Evolutionary conservation across 768 basidiomycete species (phyloP).

Genomic region (Boletus rubroflammeus): DNA sequence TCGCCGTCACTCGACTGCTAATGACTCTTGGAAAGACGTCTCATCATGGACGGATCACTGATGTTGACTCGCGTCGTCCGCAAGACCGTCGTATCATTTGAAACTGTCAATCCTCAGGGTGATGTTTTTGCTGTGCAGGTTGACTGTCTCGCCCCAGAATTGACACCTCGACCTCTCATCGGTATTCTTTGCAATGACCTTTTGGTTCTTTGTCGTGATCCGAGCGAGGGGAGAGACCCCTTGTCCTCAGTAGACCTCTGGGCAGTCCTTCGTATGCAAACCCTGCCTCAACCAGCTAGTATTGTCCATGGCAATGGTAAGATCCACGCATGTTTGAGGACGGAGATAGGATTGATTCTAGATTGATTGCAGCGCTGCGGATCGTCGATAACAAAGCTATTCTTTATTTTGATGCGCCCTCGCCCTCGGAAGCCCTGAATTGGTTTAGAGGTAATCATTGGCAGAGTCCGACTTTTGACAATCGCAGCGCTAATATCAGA

Average conservation of each 20-base stretch:
- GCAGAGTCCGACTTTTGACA: slow-evolving; percentile 7
- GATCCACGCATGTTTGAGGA: slow-evolving; percentile 10
- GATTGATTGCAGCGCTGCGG: slow-evolving; percentile 56
- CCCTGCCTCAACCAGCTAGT: slow-evolving; percentile 83
- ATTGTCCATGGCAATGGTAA: slow-evolving; percentile 84
- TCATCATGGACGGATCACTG: slow-evolving; percentile 90
- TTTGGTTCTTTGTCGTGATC: slow-evolving; percentile 86
- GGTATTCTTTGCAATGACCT: slow-evolving; percentile 92
- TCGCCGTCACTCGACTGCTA: background rate
- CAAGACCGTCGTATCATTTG: slow-evolving; percentile 77
- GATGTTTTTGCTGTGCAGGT: slow-evolving; percentile 82
- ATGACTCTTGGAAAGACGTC: slow-evolving; percentile 49
- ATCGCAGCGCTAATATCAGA: slow-evolving; percentile 4
- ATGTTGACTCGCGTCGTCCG: slow-evolving; percentile 87
- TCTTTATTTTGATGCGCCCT: slow-evolving; percentile 82
- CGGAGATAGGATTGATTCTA: slow-evolving; percentile 5
- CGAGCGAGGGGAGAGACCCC: slow-evolving; percentile 75
- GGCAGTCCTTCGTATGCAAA: slow-evolving; percentile 96
- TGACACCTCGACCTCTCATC: slow-evolving; percentile 73
- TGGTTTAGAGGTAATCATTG: slow-evolving; percentile 83
- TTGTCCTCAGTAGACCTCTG: slow-evolving; percentile 82
- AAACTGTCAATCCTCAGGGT: slow-evolving; percentile 73
- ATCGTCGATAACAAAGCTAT: slow-evolving; percentile 92
- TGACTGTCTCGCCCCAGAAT: slow-evolving; percentile 84
- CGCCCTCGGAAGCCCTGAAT: slow-evolving; percentile 79